Evolutionary conservation across 2,329 filamentous ascomycete genomes (phyloP), one percentile per base, ranked within the genome.

Genomic region (Penicillium sp.): DNA sequence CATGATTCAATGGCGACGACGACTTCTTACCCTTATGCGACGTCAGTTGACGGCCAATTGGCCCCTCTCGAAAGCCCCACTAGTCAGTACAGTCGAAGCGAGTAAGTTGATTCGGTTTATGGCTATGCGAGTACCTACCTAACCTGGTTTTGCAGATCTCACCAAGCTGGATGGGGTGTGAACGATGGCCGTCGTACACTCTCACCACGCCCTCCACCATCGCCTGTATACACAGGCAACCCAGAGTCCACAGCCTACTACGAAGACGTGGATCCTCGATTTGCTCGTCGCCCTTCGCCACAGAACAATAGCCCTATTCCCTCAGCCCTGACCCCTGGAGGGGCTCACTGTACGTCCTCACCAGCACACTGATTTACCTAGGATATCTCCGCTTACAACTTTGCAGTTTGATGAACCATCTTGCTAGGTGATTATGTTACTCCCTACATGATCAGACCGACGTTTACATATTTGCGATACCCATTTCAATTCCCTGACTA

Each of bases 201-300:
- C 4, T 53, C 56, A 4, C 52, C 54, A 3, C 54, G 46, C 6
- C 51, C 49, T 6, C 29, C 40, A 8, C 46, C 34, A 20, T 42
- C 53, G 7, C 42, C 54, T 1, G 36, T 45, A 4, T 54, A 51
- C 24, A n/a, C 40, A 5, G 45, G 27, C 37, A 42, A 24, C 26
- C 28, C 14, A 2, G 42, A 42, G 35, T 39, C 41, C 36, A 71
- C 40, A 35, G 71, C 78, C 52, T 97, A 97, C 70, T 95, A 94
- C 63, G 93, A 97, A 75, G 91, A 97, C 65, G 82, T 95, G 10
- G 89, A 95, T 56, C 89, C 91, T 36, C 86, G 84, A 46, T 97
- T 96, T 62, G 86, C 82, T 46, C 53, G 59, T 35, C 58, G 55
- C 20, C 61, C 62, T 44, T 63, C 66, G 32, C 57, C 61, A 40